Percentiles rank a stretch among this genome's conserved stretches.
phyloP scores from a whole-genome alignment of 2,329 filamentous ascomycete genomes.

The Alternaria gaisen region DNA sequence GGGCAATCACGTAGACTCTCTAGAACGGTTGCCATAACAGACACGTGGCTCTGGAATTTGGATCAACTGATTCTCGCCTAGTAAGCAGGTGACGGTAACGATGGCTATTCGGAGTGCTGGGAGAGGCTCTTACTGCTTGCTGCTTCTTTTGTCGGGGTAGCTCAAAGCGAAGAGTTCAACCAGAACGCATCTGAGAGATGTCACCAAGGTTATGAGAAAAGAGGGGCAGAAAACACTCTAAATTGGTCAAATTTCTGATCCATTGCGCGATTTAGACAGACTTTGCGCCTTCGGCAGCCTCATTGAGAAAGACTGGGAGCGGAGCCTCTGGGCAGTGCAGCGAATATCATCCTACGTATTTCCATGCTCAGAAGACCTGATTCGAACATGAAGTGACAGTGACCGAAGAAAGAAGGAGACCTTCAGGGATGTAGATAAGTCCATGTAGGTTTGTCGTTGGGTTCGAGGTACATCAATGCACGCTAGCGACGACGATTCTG shows the following conservation, averaged over 20 bases:
- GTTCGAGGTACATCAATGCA: slow-evolving; percentile 12
- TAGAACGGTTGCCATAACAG: neutral
- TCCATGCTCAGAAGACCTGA: neutral
- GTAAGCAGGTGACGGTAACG: neutral
- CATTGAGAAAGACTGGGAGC: neutral
- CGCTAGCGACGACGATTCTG: slow-evolving; percentile 6
- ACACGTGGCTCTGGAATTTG: neutral
- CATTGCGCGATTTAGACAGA: neutral
- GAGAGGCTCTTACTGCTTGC: neutral
- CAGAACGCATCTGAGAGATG: neutral
- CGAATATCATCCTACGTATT: neutral
- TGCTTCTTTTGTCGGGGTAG: neutral
- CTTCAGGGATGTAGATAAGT: neutral
- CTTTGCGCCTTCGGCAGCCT: neutral
- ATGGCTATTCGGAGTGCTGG: neutral
- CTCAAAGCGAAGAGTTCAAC: neutral
- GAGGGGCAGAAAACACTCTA: neutral
- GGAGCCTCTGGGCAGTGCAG: neutral
- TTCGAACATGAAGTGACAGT: neutral
- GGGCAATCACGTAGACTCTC: neutral
- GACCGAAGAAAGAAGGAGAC: neutral
- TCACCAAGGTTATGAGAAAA: neutral
- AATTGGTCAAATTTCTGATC: neutral
- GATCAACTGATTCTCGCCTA: neutral
- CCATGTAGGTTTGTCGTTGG: slow-evolving; percentile 7